Base-by-base conservation (phyloP, 2,329 filamentous ascomycete species). In the Monilinia fructicola region DNA sequence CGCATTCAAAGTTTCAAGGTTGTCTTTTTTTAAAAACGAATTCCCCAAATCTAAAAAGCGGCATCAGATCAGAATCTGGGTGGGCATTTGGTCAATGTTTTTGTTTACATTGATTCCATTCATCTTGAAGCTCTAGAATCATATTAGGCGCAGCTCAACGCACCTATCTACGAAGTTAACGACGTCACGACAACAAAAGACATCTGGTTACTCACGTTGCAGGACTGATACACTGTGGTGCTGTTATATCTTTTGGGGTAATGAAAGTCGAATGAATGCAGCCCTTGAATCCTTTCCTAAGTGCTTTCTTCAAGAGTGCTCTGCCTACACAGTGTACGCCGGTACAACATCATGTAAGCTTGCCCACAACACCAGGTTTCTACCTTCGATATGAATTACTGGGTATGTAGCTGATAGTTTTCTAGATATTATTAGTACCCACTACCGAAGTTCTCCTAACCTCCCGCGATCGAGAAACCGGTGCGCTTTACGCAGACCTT, bases 281-380 rank as follows among this genome's bases (percentile, higher is more conserved):
- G 89, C 92, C 95, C 83, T 86, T 98, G 88, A 99, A 99, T 82
- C 95, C 95, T 79, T 98, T 97, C 82, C 86, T 99, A 80, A 90
- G 91, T 84, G 93, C 94, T 85, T 98, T 99, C 88, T 97, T 97
- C 86, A 93, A 92, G 83, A 98, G 93, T 86, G 88, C 92, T 79
- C 86, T 97, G 77, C 90, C 91, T 74, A 84, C 90, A 75, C 94
- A 98, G 88, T 98, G 95, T 84, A 87, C 89, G 70, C 93, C 95
- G 65, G 86, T 93, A 71, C 90, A 95, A 79, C 92, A 96, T 78
- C 92, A 98, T 83, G 87, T 88, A 82, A 73, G 80, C 68, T 67
- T 58, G 42, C 18, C 23, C 28, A 65, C 31, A 59, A 40, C n/a
- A 26, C 31, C 26, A 46, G 31, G 23, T 18, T 10, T 26, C 58